Conservation (phyloP, 2,329 filamentous ascomycete genomes). For the Triangularia verruculosa region DNA sequence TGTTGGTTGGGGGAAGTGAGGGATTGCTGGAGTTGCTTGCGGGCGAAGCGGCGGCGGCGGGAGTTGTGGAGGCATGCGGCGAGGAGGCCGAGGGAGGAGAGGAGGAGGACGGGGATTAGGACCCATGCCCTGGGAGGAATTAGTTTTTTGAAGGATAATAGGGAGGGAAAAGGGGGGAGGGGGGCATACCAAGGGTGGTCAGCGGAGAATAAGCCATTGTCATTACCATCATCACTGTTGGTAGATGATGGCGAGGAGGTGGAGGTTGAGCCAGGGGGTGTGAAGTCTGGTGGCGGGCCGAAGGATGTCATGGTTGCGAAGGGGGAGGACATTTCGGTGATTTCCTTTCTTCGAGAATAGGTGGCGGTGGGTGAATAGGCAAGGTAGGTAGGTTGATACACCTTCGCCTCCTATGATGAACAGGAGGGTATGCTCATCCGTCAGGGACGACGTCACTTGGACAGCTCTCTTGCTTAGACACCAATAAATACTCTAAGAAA, state of each 20-base stretch:
- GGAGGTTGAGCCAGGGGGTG: conserved; percentile 18
- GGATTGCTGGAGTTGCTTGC: conserved; percentile 18
- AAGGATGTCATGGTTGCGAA: conserved; percentile 10
- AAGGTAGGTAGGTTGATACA: too few species aligned
- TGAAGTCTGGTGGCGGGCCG: background rate
- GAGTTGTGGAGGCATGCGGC: conserved; percentile 44
- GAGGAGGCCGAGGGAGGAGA: conserved; percentile 39
- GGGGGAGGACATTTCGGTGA: background rate
- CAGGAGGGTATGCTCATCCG: too few species aligned
- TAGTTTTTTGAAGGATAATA: background rate
- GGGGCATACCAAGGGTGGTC: conserved; percentile 2
- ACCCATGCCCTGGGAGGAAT: conserved; percentile 47
- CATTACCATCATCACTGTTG: background rate
- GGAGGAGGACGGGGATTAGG: conserved; percentile 47
- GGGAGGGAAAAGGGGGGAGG: background rate
- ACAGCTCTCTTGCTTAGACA: too few species aligned
- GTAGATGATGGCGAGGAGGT: conserved; percentile 34
- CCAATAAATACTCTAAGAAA: too few species aligned
- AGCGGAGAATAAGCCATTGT: background rate
- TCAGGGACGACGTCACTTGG: too few species aligned
- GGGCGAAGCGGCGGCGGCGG: conserved; percentile 30
- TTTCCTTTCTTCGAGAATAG: background rate
- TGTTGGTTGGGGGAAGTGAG: background rate
- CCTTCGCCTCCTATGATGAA: too few species aligned
- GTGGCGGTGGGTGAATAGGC: background rate